Evolutionary conservation across 768 basidiomycete species (phyloP), one percentile per base, ranked within the genome.

Genomic region (Hericium alpestre): DNA sequence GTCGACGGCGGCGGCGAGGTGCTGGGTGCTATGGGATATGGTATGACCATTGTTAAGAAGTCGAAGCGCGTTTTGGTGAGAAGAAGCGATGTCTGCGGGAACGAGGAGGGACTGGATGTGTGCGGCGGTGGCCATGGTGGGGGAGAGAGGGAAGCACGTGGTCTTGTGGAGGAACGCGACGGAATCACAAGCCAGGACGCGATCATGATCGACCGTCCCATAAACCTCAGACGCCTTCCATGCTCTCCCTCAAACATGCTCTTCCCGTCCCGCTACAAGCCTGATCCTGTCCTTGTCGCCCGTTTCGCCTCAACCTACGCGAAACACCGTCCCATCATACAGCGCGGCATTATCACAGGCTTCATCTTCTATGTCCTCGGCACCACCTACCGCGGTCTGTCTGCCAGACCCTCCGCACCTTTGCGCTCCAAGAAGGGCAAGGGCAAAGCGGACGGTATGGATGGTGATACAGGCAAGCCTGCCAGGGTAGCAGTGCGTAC

Each of bases 331-430:
- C 88, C 90, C 3, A 63, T 79, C 40, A 73, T 93, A 51, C 92
- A 94, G 69, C 81, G 83, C 43, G 60, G 78, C 27, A 73, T 95
- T 18, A 93, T 85, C 49, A 64, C 76, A 22, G 74, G 77, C 7
- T 92, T 93, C 65, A 79, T 88, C 7, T 54, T 83, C 41, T 89
- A 93, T 67, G 83, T 84, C 47, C 71, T 93, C 22, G 72, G 77
- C 4, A 71, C 82, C 0, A 83, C 88, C 11, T 87, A 83, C 64
- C 71, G 74, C 52, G 75, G 81, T 3, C 65, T 92, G 25, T 74
- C 77, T 2, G 74, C 76, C 3, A 71, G 77, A 41, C 70, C 79
- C 37, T 58, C 64, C 43, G 61, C 63, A 18, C 63, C 67, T n/a
- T 38, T 58, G 4, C 23, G 20, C 20, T 57, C 67, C 49, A 61